These are phyloP conservation scores for Actinomortierella ambigua DNA, from an alignment of 371 early-diverging fungal species.

Conservation along the genomic window DNA sequence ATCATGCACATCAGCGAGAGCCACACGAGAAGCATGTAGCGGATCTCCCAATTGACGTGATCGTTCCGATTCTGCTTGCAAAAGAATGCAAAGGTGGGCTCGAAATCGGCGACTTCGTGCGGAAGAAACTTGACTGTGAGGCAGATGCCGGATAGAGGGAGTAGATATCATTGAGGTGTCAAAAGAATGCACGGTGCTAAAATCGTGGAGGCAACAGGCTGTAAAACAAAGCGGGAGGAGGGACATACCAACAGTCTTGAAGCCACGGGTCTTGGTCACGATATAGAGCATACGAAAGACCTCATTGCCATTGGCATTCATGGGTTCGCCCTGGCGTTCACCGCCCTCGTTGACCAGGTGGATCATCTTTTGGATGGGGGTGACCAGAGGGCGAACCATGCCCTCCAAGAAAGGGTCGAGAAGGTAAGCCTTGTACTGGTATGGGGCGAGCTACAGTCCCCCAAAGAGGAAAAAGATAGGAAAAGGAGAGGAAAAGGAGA, in stretches of 20 bases:
- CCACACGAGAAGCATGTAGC: conserved; percentile 85
- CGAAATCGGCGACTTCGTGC: conserved; percentile 89
- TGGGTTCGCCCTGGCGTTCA: conserved; percentile 24
- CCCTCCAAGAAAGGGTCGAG: conserved; percentile 85
- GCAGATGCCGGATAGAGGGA: background rate
- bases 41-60: conserved; percentile 66
- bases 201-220: background rate
- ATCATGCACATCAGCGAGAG: conserved; percentile 89
- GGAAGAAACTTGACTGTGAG: conserved; percentile 81
- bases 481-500: background rate
- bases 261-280: conserved; percentile 87
- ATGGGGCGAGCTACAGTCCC: conserved; percentile 60
- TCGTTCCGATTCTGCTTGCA: conserved; percentile 35
- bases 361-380: conserved; percentile 56
- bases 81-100: conserved; percentile 76
- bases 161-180: too few relatives aligned
- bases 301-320: conserved; percentile 25
- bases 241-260: conserved; percentile 76
- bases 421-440: conserved; percentile 89
- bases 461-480: too few relatives aligned
- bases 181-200: background rate
- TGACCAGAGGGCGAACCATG: conserved; percentile 71
- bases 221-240: background rate
- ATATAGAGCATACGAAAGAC: conserved; percentile 68
- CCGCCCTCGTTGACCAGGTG: conserved; percentile 39